phyloP scores from a whole-genome alignment of 2,329 filamentous ascomycete genomes.

The Cercospora beticola region DNA sequence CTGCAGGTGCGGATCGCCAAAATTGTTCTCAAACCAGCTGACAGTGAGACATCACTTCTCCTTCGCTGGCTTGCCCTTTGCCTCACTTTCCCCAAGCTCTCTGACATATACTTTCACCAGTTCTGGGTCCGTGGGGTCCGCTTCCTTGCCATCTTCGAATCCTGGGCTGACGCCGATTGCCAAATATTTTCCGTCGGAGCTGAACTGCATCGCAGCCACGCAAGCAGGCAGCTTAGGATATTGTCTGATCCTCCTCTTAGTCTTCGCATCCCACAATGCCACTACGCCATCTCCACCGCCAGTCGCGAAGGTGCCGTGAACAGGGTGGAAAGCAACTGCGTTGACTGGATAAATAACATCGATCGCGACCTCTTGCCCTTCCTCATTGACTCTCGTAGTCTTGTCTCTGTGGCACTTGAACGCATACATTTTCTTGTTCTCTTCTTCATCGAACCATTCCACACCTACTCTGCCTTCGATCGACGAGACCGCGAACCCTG shows the following conservation, averaged over 20 bases:
- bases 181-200: constrained; percentile 70
- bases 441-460: constrained; percentile 96
- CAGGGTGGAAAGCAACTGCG: constrained; percentile 81
- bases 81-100: constrained; percentile 83
- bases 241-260: constrained; percentile 84
- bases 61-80: constrained; percentile 56
- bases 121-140: constrained; percentile 69
- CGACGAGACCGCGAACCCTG: constrained; percentile 84
- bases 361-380: constrained; percentile 54
- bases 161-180: constrained; percentile 81
- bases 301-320: constrained; percentile 80
- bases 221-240: constrained; percentile 82
- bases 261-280: constrained; percentile 88
- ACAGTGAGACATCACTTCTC: constrained; percentile 12
- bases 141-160: constrained; percentile 83
- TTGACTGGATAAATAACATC: constrained; percentile 93
- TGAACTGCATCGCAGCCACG: constrained; percentile 76
- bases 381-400: constrained; percentile 58
- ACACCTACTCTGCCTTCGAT: constrained; percentile 96
- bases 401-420: constrained; percentile 97
- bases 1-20: neutral
- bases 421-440: constrained; percentile 90
- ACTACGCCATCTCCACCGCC: constrained; percentile 89
- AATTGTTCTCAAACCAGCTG: neutral
- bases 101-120: constrained; percentile 74